A percentile compares a stretch with the other conserved stretches of the same genome.
phyloP scores from a whole-genome alignment of 192 early-diverging fungal genomes.

The Umbelopsis isabellina region DNA sequence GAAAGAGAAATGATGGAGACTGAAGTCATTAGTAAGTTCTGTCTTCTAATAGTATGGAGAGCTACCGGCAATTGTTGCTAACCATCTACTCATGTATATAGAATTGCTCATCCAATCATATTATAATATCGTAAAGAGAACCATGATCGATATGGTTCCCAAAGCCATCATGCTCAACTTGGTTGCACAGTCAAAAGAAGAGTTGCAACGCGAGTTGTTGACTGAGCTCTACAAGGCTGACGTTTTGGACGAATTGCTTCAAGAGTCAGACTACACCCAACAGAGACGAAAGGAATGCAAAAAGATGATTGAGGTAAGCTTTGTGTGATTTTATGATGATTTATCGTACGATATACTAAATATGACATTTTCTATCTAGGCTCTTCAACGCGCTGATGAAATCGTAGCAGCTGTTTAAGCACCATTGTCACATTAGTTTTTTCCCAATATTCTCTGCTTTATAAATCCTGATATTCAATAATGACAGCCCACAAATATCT shows the following conservation, averaged over 20 bases:
- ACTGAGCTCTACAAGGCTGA: constrained; percentile 97
- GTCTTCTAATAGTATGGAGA: neutral
- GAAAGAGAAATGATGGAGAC: constrained; percentile 98
- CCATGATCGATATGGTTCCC: constrained; percentile 94
- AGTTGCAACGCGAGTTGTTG: constrained; percentile 93
- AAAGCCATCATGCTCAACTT: constrained; percentile 99
- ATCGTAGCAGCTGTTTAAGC: constrained; percentile 43
- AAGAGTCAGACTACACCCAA: constrained; percentile 94
- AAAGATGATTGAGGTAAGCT: constrained; percentile 89
- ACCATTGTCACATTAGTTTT: constrained; percentile 22
- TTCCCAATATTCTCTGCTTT: neutral
- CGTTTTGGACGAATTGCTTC: constrained; percentile 89
- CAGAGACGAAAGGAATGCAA: constrained; percentile 93
- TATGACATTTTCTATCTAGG: constrained; percentile 5
- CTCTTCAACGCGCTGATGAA: constrained; percentile 58
- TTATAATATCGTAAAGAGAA: constrained; percentile 99
- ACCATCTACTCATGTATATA: constrained; percentile 31
- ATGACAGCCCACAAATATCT: neutral
- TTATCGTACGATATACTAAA: neutral
- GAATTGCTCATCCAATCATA: constrained; percentile 96
- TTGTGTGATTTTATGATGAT: neutral
- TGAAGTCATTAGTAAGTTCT: constrained; percentile 92
- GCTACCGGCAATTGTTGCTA: neutral
- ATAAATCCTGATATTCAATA: constrained; percentile 2
- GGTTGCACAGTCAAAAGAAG: constrained; percentile 87